Base-by-base conservation (phyloP, 805 yeast species). In the Nakazawaea sp. region DNA sequence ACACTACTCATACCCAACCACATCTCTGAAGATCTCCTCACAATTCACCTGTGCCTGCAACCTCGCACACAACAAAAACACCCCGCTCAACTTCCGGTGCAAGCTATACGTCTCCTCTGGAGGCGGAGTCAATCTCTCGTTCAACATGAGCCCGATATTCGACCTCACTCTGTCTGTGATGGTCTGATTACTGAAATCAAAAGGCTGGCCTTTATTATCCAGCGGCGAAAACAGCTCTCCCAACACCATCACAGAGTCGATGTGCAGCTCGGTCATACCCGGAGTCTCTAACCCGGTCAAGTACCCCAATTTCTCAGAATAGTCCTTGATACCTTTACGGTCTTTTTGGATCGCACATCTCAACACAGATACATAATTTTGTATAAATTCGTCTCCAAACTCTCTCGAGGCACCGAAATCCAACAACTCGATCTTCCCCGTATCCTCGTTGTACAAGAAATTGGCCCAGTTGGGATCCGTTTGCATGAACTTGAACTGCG, bases 391-490 rank as follows among this genome's bases (percentile, higher is more conserved):
- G 27, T 68, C 72, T 17, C 75, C 66, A 56, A 77, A 92, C 23
- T 76, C 83, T 45, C 97, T 71, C 5, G 96, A 81, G 1, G 98
- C 97, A 33, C 98, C 98, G 60, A 92, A 92, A 61, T 92, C 98
- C 36, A 92, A 64, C 39, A 92, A 66, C 58, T 90, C 97, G 40
- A 92, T 76, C 56, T 81, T 78, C 18, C 72, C 60, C 2, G 88
- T 77, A n/a, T 63, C 48, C 24, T 66, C 66, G 52, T 92, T 88
- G 63, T 84, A 88, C 42, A 92, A 61, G 62, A 92, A 92, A 58
- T 92, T 92, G 31, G 98, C 97, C 98, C 98, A 92, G 58, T 92
- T 92, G 35, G 98, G 98, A 62, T 92, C 98, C 1, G 97, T 90
- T 62, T 92, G 98, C 98, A 92, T 92, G 62, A 81, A 90, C 51